These are phyloP conservation scores for Blumeriella jaapii DNA, from an alignment of 2,329 filamentous ascomycete genomes.

Conservation along the genomic window DNA sequence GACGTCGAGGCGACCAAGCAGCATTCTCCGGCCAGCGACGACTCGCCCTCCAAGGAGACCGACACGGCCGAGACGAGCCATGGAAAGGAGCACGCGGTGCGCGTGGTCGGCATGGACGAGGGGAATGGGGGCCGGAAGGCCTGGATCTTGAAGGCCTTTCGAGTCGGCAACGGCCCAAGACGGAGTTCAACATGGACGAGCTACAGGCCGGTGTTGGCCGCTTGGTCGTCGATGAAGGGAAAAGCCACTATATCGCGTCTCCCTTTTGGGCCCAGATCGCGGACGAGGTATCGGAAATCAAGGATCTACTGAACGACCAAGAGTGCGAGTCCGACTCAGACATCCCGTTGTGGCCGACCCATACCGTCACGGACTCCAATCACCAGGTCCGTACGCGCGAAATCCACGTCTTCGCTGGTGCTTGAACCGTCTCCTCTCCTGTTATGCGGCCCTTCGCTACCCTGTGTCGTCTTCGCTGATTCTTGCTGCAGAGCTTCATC, in stretches of 20 bases:
- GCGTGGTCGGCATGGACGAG: conserved; percentile 24
- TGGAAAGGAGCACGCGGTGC: conserved; percentile 9
- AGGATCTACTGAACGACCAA: conserved; percentile 24
- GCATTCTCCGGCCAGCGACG: conserved; percentile 20
- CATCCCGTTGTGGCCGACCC: conserved; percentile 26
- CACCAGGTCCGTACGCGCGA: no score
- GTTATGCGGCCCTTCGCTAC: no score
- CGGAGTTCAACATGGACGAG: conserved; percentile 29
- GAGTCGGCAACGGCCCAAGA: conserved; percentile 20
- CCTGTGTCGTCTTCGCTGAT: no score
- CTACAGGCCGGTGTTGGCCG: conserved; percentile 44
- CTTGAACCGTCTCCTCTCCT: no score
- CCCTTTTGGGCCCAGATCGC: conserved; percentile 65
- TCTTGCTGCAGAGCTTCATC: conserved; percentile 57
- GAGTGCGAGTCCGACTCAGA: conserved; percentile 21
- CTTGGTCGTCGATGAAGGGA: conserved; percentile 57
- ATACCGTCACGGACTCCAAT: conserved; percentile 47
- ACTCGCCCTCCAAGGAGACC: conserved; percentile 13
- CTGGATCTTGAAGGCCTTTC: conserved; percentile 19
- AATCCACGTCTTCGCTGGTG: no score
- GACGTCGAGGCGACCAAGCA: conserved; percentile 22
- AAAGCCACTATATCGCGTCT: conserved; percentile 63
- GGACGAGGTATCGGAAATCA: conserved; percentile 43
- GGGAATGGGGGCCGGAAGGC: conserved; percentile 16
- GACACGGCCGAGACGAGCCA: conserved; percentile 10